A percentile compares a stretch with the other conserved stretches of the same genome.
Conservation (phyloP, 108 stramenopile species). For the Cyclostephanos tholiformis region DNA sequence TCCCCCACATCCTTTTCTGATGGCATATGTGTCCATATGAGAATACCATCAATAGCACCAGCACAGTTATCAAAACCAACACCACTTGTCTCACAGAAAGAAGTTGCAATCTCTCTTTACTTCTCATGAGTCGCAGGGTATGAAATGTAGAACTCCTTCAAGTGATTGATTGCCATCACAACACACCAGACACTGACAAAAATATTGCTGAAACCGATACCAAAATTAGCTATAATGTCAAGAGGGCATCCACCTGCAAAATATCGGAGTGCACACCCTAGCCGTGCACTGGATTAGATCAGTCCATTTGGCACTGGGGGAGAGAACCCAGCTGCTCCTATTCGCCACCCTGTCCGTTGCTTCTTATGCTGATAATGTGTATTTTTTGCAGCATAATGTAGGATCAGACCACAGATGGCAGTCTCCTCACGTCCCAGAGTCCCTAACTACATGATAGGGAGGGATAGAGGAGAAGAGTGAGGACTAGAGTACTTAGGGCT, state of each 20-base stretch:
- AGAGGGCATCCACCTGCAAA: conserved; percentile 19
- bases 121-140: conserved; percentile 29
- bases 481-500: too few relatives aligned
- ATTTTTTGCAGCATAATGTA: too few relatives aligned
- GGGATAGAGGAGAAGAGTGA: too few relatives aligned
- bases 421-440: too few relatives aligned
- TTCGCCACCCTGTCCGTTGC: too few relatives aligned
- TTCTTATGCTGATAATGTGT: too few relatives aligned
- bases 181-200: conserved; percentile 13
- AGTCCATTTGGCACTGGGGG: conserved; percentile 3
- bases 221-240: conserved; percentile 13
- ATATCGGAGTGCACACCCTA: conserved; percentile 12
- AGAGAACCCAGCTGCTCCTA: too few relatives aligned
- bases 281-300: neutral
- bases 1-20: conserved; percentile 14
- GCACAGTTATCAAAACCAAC: conserved; percentile 31
- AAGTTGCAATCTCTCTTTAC: conserved; percentile 32
- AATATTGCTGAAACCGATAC: conserved; percentile 10
- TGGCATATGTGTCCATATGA: conserved; percentile 39
- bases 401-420: too few relatives aligned
- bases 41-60: conserved; percentile 47
- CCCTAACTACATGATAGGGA: too few relatives aligned
- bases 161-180: conserved; percentile 10
- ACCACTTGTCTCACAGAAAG: conserved; percentile 20
- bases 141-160: conserved; percentile 2